These are phyloP conservation scores for Helminthosporium solani DNA, from an alignment of 2,329 filamentous ascomycete genomes.

Conservation along the genomic window DNA sequence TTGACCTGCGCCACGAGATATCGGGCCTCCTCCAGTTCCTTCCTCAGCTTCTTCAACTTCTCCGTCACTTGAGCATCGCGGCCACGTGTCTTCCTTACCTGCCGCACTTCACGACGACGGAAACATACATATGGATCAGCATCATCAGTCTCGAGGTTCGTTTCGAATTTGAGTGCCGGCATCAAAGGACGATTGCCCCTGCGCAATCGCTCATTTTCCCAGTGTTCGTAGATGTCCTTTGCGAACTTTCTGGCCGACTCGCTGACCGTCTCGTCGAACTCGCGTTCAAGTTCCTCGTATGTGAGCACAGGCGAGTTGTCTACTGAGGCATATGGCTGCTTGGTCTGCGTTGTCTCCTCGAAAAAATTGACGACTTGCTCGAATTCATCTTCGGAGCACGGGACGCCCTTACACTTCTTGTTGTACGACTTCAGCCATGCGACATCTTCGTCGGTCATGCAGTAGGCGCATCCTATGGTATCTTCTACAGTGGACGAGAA, in stretches of 20 bases:
- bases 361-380: constrained; percentile 94
- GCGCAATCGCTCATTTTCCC: constrained; percentile 70
- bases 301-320: constrained; percentile 79
- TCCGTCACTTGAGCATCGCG: constrained; percentile 93
- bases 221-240: constrained; percentile 85
- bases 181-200: constrained; percentile 72
- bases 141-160: constrained; percentile 90
- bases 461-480: constrained; percentile 85
- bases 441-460: constrained; percentile 90
- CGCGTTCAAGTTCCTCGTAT: constrained; percentile 59
- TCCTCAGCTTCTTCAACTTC: constrained; percentile 86
- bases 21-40: constrained; percentile 86
- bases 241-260: constrained; percentile 60
- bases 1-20: constrained; percentile 75
- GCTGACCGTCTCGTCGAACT: constrained; percentile 61
- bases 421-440: constrained; percentile 83
- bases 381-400: constrained; percentile 86
- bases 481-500: constrained; percentile 99
- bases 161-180: constrained; percentile 86
- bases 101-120: constrained; percentile 87
- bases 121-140: constrained; percentile 98
- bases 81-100: constrained; percentile 90
- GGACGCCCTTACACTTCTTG: constrained; percentile 62
- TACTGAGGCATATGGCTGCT: constrained; percentile 85
- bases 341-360: constrained; percentile 78